phyloP scores from a whole-genome alignment of 2,329 filamentous ascomycete species.

The Ceratocystis papillata region DNA sequence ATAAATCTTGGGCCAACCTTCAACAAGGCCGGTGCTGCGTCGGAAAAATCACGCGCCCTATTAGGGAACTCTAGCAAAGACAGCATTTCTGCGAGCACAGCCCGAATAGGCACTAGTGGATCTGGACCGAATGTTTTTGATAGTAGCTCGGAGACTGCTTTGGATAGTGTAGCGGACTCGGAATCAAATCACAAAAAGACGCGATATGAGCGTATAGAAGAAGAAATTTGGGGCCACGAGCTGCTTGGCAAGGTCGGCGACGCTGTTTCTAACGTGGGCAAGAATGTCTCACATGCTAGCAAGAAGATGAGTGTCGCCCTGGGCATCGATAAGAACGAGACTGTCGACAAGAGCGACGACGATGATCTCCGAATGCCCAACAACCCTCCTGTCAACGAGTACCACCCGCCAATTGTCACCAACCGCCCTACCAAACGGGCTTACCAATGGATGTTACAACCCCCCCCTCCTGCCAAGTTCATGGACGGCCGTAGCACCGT shows the following conservation, averaged over 20 bases:
- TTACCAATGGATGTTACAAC: slow-evolving; percentile 84
- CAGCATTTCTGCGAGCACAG: slow-evolving; percentile 20
- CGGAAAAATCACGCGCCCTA: slow-evolving; percentile 26
- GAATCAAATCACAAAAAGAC: slow-evolving; percentile 32
- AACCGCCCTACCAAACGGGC: slow-evolving; percentile 60
- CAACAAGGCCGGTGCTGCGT: slow-evolving; percentile 44
- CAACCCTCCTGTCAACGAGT: slow-evolving; percentile 71
- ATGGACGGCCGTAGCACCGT: slow-evolving; percentile 80
- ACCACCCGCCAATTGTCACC: slow-evolving; percentile 74
- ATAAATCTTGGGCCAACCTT: slow-evolving; percentile 70
- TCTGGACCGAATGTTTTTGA: slow-evolving; percentile 29
- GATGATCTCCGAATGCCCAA: slow-evolving; percentile 49
- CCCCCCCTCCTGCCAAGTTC: slow-evolving; percentile 75
- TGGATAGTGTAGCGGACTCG: slow-evolving; percentile 21
- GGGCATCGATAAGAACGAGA: slow-evolving; percentile 42
- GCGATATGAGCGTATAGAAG: slow-evolving; percentile 77
- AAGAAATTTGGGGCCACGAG: slow-evolving; percentile 69
- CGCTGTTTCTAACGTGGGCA: slow-evolving; percentile 25
- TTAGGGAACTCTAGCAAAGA: slow-evolving; percentile 22
- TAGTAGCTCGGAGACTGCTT: slow-evolving; percentile 22
- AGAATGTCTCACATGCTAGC: slow-evolving; percentile 40
- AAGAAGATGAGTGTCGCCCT: slow-evolving; percentile 44
- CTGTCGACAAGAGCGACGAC: slow-evolving; percentile 41
- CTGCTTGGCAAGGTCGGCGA: slow-evolving; percentile 27
- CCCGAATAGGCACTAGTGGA: slow-evolving; percentile 54